A percentile compares a stretch with the other conserved stretches of the same genome.
These are phyloP conservation scores for Evernia prunastri DNA, from an alignment of 495 filamentous ascomycete species.

Conservation along the genomic window DNA sequence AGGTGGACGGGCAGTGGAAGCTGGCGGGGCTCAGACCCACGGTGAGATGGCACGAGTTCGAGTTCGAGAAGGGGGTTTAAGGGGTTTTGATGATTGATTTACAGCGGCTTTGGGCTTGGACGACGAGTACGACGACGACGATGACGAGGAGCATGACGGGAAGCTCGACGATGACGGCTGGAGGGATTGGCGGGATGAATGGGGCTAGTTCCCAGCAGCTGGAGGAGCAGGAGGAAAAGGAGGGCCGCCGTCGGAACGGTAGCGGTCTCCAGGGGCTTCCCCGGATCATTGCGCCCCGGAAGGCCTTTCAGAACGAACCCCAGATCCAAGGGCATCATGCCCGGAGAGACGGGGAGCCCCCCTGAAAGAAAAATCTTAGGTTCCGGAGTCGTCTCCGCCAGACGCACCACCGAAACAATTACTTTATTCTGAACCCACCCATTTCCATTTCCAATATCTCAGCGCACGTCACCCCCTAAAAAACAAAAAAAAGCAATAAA, in stretches of 20 bases:
- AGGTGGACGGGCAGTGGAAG: slow-evolving; percentile 74
- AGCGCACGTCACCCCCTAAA: not conserved
- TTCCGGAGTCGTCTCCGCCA: not conserved
- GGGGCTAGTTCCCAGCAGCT: too few species aligned
- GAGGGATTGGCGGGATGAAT: too few species aligned
- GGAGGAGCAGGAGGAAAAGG: too few species aligned
- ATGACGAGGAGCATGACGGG: not conserved
- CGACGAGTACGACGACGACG: not conserved
- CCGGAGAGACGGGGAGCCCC: not conserved
- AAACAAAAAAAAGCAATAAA: not conserved
- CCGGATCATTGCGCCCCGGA: not conserved
- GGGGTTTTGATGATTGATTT: slow-evolving; percentile 11
- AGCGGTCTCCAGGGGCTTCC: not conserved
- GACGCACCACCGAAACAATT: not conserved
- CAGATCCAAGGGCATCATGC: not conserved
- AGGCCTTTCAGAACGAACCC: not conserved
- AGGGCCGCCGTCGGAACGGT: too few species aligned
- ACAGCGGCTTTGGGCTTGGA: not conserved
- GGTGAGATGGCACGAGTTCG: slow-evolving; percentile 67
- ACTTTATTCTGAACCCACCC: not conserved
- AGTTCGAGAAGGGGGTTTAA: slow-evolving; percentile 50
- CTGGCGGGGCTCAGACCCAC: slow-evolving; percentile 68
- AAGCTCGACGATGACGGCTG: too few species aligned
- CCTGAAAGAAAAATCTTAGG: not conserved
- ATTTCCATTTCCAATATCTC: too few species aligned